Evolutionary conservation across 305 asterid genomes (phyloP).

Genomic region (Solanum hybrid): DNA sequence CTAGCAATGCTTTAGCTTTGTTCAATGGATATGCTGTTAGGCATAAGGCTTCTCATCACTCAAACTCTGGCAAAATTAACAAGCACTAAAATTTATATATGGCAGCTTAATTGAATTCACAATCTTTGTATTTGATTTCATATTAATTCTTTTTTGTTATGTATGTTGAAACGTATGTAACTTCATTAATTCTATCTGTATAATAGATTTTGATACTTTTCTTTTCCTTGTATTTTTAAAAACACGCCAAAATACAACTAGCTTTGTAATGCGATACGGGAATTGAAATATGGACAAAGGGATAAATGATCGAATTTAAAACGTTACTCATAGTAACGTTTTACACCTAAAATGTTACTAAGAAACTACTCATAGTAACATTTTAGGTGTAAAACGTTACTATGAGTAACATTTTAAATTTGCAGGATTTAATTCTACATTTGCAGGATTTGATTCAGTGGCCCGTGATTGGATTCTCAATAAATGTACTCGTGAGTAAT

Average conservation of each 20-base stretch:
- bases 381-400: too few species aligned
- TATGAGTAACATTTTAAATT: too few species aligned
- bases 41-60: slow-evolving; percentile 6
- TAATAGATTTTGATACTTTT: background rate
- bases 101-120: background rate
- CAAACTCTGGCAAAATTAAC: background rate
- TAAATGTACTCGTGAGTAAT: too few species aligned
- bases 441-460: too few species aligned
- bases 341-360: too few species aligned
- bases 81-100: background rate
- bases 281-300: background rate
- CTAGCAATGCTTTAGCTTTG: slow-evolving; percentile 51
- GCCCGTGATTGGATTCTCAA: too few species aligned
- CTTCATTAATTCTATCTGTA: background rate
- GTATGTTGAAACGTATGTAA: background rate
- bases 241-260: background rate
- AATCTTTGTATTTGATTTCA: background rate
- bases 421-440: too few species aligned
- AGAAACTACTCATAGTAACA: too few species aligned
- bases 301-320: too few species aligned
- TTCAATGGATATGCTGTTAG: slow-evolving; percentile 50
- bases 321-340: too few species aligned
- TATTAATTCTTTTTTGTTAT: background rate
- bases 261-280: background rate
- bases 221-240: background rate